Base-by-base conservation (phyloP, 2,329 filamentous ascomycete genomes). In the Diplodia mutila region DNA sequence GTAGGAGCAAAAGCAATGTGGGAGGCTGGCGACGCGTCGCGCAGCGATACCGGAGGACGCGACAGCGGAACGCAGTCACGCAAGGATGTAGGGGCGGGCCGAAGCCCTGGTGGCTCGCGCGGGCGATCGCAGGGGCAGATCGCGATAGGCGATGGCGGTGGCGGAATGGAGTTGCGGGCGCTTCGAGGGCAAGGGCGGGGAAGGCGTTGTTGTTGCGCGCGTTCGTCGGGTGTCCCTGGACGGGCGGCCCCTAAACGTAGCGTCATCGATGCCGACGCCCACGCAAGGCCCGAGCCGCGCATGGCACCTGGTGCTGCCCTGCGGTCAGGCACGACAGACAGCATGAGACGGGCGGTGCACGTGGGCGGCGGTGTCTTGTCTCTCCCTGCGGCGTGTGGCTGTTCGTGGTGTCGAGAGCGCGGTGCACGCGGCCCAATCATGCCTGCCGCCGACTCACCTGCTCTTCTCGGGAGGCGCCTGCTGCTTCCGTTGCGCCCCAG, bases 11-110 rank as follows among this genome's bases (percentile, higher is more conserved):
- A 66, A 66, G 65, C 65, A 66, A 66, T 48, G n/a, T 7, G 39
- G 48, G 65, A 42, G 46, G 55, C 49, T 52, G 51, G 51, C 48
- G 48, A 67, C 65, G 65, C 57, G 66, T 64, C 66, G 57, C 42
- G 25, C 34, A 64, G 59, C 66, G 59, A 64, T 63, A 67, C 57
- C 59, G 66, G 55, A 34, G 34, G 23, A 55, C 57, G 66, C 59
- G 59, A 21, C n/a, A 9, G 46, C 11, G 59, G 59, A 63, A n/a
- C 59, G 59, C 59, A 51, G 46, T 63, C 59, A 63, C 51, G 64
- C 37, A 57, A 37, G 25, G 39, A 37, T n/a, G n/a, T n/a, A 65
- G 32, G 32, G 63, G 39, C 64, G 64, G 64, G 52, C 64, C 64
- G 64, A 37, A 57, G 64, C 52, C 64, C 64, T 48, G 34, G 34